Evolutionary conservation across 805 yeast genomes (phyloP).

Genomic region (Candida arabinofermentans): DNA sequence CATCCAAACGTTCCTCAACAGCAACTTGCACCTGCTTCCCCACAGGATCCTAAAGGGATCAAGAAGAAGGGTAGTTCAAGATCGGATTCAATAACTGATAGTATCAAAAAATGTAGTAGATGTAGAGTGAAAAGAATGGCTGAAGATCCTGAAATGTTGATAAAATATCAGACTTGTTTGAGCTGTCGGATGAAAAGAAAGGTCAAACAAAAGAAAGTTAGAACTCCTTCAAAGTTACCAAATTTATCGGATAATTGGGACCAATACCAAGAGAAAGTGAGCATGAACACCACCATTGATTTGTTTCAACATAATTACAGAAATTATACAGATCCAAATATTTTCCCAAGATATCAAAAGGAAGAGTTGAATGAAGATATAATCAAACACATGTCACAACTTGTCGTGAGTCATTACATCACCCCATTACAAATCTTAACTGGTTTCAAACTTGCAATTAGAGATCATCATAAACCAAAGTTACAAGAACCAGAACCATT

Average conservation of each 20-base stretch:
- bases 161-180: conserved; percentile 39
- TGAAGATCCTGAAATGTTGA: conserved; percentile 31
- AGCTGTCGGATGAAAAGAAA: conserved; percentile 38
- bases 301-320: conserved; percentile 34
- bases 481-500: conserved; percentile 31
- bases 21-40: conserved; percentile 6
- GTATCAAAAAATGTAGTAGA: conserved; percentile 38
- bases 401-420: conserved; percentile 34
- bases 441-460: conserved; percentile 40
- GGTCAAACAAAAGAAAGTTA: conserved; percentile 29
- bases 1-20: conserved; percentile 12
- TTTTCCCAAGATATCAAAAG: conserved; percentile 33
- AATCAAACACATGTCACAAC: conserved; percentile 33
- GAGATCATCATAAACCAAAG: conserved; percentile 40
- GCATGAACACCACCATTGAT: conserved; percentile 33
- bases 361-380: conserved; percentile 30
- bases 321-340: conserved; percentile 27
- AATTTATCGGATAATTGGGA: conserved; percentile 33
- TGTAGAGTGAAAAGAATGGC: conserved; percentile 37
- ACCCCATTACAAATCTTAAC: conserved; percentile 38
- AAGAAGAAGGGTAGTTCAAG: conserved; percentile 1
- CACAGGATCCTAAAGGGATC: conserved; percentile 1
- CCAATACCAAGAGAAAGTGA: conserved; percentile 31
- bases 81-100: conserved; percentile 4
- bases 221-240: conserved; percentile 30